These are phyloP conservation scores for Coelastrella sp. DNA, from an alignment of 139 green algal species.

Conservation along the genomic window DNA sequence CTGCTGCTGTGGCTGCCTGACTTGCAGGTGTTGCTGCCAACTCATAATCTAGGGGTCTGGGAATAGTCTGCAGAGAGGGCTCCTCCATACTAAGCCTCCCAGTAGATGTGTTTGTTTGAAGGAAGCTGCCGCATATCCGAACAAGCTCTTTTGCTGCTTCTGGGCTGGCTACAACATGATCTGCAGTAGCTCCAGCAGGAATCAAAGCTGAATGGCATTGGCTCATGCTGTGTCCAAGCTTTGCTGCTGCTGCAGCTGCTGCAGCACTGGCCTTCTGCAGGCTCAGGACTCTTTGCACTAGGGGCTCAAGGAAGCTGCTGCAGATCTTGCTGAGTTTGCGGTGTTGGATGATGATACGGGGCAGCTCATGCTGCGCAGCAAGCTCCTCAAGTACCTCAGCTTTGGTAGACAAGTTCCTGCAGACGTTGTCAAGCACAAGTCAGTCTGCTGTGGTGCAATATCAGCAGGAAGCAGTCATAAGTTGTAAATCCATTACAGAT, in stretches of 20 bases:
- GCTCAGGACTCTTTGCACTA: constrained; percentile 27
- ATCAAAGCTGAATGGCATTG: constrained; percentile 29
- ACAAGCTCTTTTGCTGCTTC: constrained; percentile 39
- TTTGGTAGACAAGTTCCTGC: constrained; percentile 51
- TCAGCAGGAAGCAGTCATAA: no score
- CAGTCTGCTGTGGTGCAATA: no score
- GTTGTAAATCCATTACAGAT: no score
- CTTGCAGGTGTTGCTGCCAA: constrained; percentile 39
- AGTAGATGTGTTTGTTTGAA: constrained; percentile 82
- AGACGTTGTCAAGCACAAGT: not conserved
- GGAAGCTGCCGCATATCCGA: constrained; percentile 70
- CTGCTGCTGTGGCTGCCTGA: constrained; percentile 29
- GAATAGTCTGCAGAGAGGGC: constrained; percentile 70
- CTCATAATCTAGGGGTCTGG: constrained; percentile 59
- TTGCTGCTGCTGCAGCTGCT: not conserved
- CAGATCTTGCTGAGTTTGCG: constrained; percentile 75
- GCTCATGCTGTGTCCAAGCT: not conserved
- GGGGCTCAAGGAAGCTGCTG: constrained; percentile 52
- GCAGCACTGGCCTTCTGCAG: not conserved
- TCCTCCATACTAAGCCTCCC: constrained; percentile 88
- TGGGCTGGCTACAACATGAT: not conserved
- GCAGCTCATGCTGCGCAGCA: constrained; percentile 57
- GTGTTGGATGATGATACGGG: constrained; percentile 73
- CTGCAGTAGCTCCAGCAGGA: not conserved
- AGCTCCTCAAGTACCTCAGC: constrained; percentile 74